phyloP scores from a whole-genome alignment of 768 basidiomycete species.

The Tricholoma furcatifolium region DNA sequence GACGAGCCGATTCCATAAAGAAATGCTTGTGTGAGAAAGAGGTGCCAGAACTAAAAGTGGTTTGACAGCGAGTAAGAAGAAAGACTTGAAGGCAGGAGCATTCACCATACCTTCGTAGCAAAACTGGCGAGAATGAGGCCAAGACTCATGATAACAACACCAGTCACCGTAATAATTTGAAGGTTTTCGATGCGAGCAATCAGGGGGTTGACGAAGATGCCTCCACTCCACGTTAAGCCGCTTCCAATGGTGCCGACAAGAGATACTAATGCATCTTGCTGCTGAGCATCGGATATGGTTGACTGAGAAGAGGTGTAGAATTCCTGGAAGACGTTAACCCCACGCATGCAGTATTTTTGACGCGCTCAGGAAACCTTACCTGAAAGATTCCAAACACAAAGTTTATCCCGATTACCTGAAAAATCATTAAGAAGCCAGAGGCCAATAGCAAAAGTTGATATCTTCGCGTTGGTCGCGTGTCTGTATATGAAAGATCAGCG shows the following conservation, averaged over 20 bases:
- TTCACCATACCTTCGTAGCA: slow-evolving; percentile 30
- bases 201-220: slow-evolving; percentile 41
- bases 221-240: slow-evolving; percentile 46
- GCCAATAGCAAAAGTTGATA: slow-evolving; percentile 37
- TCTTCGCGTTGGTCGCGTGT: slow-evolving; percentile 22
- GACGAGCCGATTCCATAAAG: slow-evolving; percentile 43
- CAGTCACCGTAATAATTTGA: slow-evolving; percentile 33
- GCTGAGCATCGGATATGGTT: slow-evolving; percentile 32
- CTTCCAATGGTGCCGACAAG: slow-evolving; percentile 42
- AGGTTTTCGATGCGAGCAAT: slow-evolving; percentile 32
- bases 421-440: slow-evolving; percentile 43
- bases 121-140: slow-evolving; percentile 41
- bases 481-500: no score
- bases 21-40: slow-evolving; percentile 40
- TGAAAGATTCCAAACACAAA: slow-evolving; percentile 43
- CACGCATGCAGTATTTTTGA: no score
- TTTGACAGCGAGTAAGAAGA: background rate
- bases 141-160: slow-evolving; percentile 39
- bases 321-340: slow-evolving; percentile 25
- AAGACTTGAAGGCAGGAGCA: background rate
- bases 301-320: slow-evolving; percentile 39
- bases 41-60: slow-evolving; percentile 37
- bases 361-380: slow-evolving; percentile 19
- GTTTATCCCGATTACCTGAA: slow-evolving; percentile 45
- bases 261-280: slow-evolving; percentile 39